Evolutionary conservation across 345 rosid species (phyloP).

Genomic region (Erodium maritimum): DNA sequence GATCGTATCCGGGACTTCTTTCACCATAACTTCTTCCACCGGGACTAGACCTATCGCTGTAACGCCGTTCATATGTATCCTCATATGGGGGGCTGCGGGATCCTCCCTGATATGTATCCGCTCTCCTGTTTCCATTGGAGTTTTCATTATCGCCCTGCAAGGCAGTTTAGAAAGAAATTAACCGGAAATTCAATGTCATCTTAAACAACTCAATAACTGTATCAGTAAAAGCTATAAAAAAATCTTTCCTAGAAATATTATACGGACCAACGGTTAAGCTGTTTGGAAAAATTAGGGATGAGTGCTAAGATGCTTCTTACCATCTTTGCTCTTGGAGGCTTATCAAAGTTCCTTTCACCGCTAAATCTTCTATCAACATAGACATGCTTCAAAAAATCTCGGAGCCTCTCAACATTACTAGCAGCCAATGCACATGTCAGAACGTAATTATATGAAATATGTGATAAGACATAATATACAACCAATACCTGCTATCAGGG

Average conservation of each 20-base stretch:
- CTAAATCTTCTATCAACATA: conserved; percentile 63
- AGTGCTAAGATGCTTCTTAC: conserved; percentile 22
- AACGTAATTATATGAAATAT: conserved; percentile 8
- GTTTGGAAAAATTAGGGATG: not conserved
- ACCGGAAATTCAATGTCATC: not conserved
- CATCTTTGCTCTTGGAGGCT: conserved; percentile 31
- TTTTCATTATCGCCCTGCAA: conserved; percentile 39
- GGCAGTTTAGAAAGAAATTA: conserved; percentile 1
- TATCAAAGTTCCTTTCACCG: conserved; percentile 36
- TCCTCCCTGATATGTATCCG: conserved; percentile 19
- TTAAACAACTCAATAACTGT: conserved; percentile 1
- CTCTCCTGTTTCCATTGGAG: conserved; percentile 26
- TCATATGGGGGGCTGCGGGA: conserved; percentile 31
- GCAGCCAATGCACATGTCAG: conserved; percentile 20
- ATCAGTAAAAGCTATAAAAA: not conserved
- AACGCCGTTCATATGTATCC: conserved; percentile 20
- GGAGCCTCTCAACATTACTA: conserved; percentile 59
- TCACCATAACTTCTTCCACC: conserved; percentile 34
- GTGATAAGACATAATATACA: conserved; percentile 1
- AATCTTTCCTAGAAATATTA: not conserved
- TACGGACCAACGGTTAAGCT: not conserved
- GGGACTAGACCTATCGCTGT: conserved; percentile 20
- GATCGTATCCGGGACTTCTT: conserved; percentile 36
- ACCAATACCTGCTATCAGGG: conserved; percentile 70
- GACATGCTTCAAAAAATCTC: conserved; percentile 75